Base-by-base conservation (phyloP, 345 rosid genomes). In the Cardiospermum halicacabum region DNA sequence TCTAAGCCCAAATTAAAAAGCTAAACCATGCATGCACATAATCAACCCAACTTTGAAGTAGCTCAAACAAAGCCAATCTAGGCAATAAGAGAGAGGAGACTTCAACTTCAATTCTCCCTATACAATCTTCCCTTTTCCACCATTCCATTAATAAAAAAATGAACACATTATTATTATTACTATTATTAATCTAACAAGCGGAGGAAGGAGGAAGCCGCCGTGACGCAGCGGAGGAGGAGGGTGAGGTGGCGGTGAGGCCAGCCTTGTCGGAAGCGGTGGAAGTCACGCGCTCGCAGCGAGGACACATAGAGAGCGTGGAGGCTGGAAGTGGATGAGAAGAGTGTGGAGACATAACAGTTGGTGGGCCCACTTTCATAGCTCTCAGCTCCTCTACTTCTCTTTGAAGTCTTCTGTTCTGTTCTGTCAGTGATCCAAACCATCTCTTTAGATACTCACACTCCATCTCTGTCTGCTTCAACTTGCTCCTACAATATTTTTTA, bases 391-490 rank as follows among this genome's bases (percentile, higher is more conserved):
- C 97, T 65, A 93, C 97, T 74, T 94, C 97, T 70, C 84, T 73
- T 31, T 86, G 95, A 21, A 94, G 91, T 80, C 85, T 80, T 57
- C 88, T 78, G 85, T 94, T 94, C 67, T 94, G 96, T 64, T 91
- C 99, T 0, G 96, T 94, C 58, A 94, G 58, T 19, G 97, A 86
- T 30, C 90, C 91, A 58, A 88, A 94, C 94, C 99, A 89, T 70
- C 97, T 81, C 81, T 88, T 94, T 68, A 94, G 65, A 74, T 86
- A 87, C 76, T 91, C 96, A 37, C 97, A 94, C 73, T 94, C 99
- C 82, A 90, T 81, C 70, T 91, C 99, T 18, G 96, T 94, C 75
- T 94, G 99, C 78, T 91, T 94, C 77, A 88, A 65, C 79, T 94
- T 94, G 82, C 96, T 86, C 91, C 99, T 94, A 77, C 19, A 43